Evolutionary conservation across 495 filamentous ascomycete genomes (phyloP).

Genomic region (Trichoderma orchidacearum): DNA sequence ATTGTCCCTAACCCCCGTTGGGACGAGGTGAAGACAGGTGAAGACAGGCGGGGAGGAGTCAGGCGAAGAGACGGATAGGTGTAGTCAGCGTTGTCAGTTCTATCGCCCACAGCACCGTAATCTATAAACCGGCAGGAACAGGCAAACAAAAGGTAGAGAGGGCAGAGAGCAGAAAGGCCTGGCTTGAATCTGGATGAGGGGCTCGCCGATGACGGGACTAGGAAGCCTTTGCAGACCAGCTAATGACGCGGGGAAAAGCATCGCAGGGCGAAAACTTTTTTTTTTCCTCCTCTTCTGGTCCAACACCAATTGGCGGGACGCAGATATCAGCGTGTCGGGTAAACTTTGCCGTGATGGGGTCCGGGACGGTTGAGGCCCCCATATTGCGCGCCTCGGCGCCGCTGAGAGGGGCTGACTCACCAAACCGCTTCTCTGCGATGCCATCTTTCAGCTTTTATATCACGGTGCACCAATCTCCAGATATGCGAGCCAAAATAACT

Average conservation of each 20-base stretch:
- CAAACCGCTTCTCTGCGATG: neutral
- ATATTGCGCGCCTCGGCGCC: neutral
- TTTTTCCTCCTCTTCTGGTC: neutral
- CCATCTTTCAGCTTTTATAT: too few species aligned
- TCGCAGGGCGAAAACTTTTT: neutral
- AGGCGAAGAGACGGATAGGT: too few species aligned
- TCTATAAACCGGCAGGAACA: too few species aligned
- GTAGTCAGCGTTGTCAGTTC: too few species aligned
- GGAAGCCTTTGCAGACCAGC: too few species aligned
- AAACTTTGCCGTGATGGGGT: neutral
- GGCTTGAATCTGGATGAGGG: neutral
- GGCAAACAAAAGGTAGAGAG: neutral
- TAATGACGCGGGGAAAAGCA: neutral
- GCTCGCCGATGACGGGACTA: too few species aligned
- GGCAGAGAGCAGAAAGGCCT: neutral
- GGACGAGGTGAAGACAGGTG: neutral
- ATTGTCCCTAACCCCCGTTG: neutral
- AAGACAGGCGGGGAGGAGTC: too few species aligned
- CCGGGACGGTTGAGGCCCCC: neutral
- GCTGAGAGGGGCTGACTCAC: neutral
- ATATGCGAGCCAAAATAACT: too few species aligned
- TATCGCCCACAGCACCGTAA: too few species aligned
- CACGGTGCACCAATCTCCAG: too few species aligned
- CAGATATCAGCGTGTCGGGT: neutral
- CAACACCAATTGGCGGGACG: neutral